Conservation (phyloP, 2,329 filamentous ascomycete species). For the Colletotrichum sublineola region DNA sequence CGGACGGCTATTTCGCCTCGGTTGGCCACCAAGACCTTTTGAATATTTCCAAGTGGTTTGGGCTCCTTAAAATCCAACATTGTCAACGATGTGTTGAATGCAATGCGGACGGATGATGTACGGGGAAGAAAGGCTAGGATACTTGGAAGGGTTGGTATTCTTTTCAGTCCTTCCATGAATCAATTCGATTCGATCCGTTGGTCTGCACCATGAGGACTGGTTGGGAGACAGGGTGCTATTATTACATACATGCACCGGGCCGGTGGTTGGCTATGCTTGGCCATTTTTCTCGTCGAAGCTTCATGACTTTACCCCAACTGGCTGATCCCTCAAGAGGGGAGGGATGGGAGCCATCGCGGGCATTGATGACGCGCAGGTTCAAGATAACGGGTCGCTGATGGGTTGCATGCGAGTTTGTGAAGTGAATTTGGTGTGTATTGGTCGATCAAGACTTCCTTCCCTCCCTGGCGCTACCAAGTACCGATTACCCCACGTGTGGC, state of each 20-base stretch:
- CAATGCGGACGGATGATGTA: neutral
- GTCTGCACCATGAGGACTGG: neutral
- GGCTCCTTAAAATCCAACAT: neutral
- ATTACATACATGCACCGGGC: no score
- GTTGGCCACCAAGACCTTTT: constrained; percentile 66
- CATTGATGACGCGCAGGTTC: neutral
- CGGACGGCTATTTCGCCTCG: constrained; percentile 70
- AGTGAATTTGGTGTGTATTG: neutral
- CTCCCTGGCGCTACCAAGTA: neutral
- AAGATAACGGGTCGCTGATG: constrained; percentile 3
- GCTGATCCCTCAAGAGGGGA: neutral
- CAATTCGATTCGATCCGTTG: neutral
- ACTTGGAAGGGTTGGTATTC: neutral
- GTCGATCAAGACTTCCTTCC: neutral
- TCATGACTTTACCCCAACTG: neutral
- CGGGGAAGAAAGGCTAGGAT: neutral
- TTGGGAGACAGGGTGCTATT: neutral
- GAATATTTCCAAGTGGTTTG: constrained; percentile 6
- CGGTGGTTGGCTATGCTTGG: no score
- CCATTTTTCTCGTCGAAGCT: neutral
- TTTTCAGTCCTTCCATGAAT: neutral
- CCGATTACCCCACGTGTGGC: neutral
- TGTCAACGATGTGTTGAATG: neutral
- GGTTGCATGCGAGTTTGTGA: constrained; percentile 3
- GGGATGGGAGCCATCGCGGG: no score